Evolutionary conservation across 768 basidiomycete species (phyloP).

Genomic region (Leccinum aurantiacum): DNA sequence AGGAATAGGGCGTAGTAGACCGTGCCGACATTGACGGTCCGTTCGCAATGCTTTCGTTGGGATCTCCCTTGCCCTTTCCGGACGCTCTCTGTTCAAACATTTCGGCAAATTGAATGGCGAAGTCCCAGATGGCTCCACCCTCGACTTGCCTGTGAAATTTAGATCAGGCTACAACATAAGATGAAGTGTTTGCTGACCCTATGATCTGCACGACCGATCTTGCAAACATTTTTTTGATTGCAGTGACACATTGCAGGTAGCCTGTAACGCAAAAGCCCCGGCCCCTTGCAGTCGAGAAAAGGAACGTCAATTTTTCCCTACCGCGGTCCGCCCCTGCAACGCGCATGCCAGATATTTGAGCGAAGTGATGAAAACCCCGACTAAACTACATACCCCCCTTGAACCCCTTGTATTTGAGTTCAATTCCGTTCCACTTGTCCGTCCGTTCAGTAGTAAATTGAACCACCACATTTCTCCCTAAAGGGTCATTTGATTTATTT

Average conservation of each 20-base stretch:
- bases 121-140: constrained; percentile 21
- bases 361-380: neutral
- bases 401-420: constrained; percentile 21
- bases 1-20: constrained; percentile 19
- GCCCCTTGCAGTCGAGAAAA: constrained; percentile 21
- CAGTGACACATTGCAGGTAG: constrained; percentile 23
- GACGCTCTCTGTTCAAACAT: constrained; percentile 17
- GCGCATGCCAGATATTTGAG: neutral
- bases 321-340: constrained; percentile 18
- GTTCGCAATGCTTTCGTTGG: neutral
- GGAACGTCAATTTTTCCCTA: constrained; percentile 14
- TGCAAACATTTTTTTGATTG: constrained; percentile 6
- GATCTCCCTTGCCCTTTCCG: constrained; percentile 1
- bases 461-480: constrained; percentile 24
- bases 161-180: neutral
- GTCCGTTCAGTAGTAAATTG: constrained; percentile 14
- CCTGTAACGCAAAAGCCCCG: constrained; percentile 17
- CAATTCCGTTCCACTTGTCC: constrained; percentile 6
- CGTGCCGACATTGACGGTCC: constrained; percentile 1
- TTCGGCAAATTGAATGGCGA: neutral
- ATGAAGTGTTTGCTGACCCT: constrained; percentile 14
- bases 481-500: constrained; percentile 2
- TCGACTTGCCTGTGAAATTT: constrained; percentile 7
- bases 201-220: neutral
- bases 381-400: constrained; percentile 22